These are phyloP conservation scores for Penicillium palitans DNA, from an alignment of 2,329 filamentous ascomycete species.

Conservation along the genomic window DNA sequence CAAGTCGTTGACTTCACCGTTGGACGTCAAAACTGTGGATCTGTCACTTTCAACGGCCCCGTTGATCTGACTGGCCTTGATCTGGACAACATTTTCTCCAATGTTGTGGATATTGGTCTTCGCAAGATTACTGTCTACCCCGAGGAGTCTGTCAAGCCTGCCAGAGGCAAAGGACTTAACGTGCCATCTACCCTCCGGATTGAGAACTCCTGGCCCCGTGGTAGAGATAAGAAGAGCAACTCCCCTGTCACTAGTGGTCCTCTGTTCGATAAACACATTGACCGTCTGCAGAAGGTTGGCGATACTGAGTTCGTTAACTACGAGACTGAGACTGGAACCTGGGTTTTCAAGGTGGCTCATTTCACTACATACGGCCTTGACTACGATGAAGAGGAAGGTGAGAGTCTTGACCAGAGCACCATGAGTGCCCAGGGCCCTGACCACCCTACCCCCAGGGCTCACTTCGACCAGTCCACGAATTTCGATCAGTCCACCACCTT, in stretches of 20 bases:
- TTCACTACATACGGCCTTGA: conserved; percentile 94
- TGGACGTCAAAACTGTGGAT: conserved; percentile 77
- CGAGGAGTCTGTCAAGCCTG: conserved; percentile 72
- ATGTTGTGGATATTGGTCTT: conserved; percentile 72
- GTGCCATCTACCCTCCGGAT: conserved; percentile 85
- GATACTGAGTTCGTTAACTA: conserved; percentile 84
- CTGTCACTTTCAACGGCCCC: conserved; percentile 75
- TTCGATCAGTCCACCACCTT: conserved; percentile 42
- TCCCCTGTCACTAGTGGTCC: conserved; percentile 61
- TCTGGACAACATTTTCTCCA: conserved; percentile 74
- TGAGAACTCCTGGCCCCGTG: conserved; percentile 89
- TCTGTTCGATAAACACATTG: conserved; percentile 76
- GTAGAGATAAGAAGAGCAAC: conserved; percentile 58
- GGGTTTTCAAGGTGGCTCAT: conserved; percentile 92
- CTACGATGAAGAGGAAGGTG: conserved; percentile 65
- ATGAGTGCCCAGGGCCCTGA: conserved; percentile 52
- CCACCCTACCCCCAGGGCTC: conserved; percentile 47
- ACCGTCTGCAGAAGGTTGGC: conserved; percentile 71
- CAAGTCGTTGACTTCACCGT: conserved; percentile 74
- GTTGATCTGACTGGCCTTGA: conserved; percentile 81
- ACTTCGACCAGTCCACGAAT: conserved; percentile 34
- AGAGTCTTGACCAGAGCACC: conserved; percentile 53
- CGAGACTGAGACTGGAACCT: conserved; percentile 74
- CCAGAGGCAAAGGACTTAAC: conserved; percentile 83
- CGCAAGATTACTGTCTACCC: conserved; percentile 88